Base-by-base conservation (phyloP, 176 grass and related monocot species). In the Tuctoria greenei region DNA sequence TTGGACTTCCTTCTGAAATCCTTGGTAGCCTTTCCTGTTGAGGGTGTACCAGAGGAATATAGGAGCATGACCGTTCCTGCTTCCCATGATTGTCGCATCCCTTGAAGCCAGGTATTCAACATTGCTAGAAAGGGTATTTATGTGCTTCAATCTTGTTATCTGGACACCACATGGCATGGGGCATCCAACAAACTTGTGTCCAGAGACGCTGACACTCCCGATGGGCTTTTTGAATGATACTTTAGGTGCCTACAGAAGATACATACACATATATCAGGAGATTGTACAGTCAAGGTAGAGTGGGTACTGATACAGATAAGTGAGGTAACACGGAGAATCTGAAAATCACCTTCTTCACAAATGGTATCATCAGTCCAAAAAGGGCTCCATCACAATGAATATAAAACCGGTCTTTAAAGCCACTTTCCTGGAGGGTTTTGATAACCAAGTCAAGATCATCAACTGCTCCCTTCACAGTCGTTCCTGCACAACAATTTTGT, bases 351-450 rank as follows among this genome's bases (percentile, higher is more conserved):
- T 85, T 82, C 51, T 89, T 96, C 59, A 96, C 84, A 62, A 96
- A 92, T 40, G 92, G 92, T 57, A 96, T 85, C 92, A 96, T 96
- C 70, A 89, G 79, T 26, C 92, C 92, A 76, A 92, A 96, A 6
- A 96, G 92, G 46, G 92, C 92, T 20, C 89, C 92, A 66, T 96
- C 92, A 35, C 89, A 96, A 37, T 96, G 93, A 55, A 96, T 96
- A 69, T 96, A 96, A 52, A 96, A 96, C 25, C 73, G 77, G 69
- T 92, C 84, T 41, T 74, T 61, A 47, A 96, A 96, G 8, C 89
- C 93, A 8, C 34, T 82, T 55, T 93, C 59, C 61, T 87, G 84
- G 40, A 90, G 87, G 49, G 84, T 93, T 73, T 80, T 74, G 14
- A 93, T 90, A 12, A 90, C 62, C 74, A 83, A 56, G 50, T 87